Conservation (phyloP, 2,329 filamentous ascomycete genomes). For the Trichophyton simii region DNA sequence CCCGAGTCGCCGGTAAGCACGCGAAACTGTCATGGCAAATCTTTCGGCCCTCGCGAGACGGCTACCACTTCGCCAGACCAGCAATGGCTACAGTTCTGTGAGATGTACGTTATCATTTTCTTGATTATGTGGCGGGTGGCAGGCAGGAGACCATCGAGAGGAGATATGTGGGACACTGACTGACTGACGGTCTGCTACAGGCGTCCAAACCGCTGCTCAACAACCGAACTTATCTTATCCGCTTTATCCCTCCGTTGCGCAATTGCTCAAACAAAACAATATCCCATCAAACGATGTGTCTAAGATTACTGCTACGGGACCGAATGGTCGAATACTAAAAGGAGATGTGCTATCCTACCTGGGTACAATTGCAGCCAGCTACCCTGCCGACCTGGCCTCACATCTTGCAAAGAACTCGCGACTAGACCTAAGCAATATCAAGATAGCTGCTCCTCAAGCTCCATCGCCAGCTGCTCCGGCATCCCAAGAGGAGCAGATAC, state of each 20-base stretch:
- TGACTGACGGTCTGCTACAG: not conserved
- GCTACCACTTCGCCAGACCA: not conserved
- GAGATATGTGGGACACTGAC: not conserved
- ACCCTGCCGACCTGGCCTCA: constrained; percentile 57
- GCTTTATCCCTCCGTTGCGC: constrained; percentile 62
- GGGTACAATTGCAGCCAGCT: constrained; percentile 59
- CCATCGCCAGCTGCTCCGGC: constrained; percentile 21
- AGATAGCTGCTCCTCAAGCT: constrained; percentile 47
- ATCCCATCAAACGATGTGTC: constrained; percentile 61
- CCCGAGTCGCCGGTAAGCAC: not conserved
- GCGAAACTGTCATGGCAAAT: not conserved
- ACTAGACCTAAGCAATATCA: constrained; percentile 92
- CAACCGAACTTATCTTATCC: constrained; percentile 35
- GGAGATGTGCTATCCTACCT: constrained; percentile 88
- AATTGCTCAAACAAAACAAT: constrained; percentile 67
- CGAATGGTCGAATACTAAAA: constrained; percentile 79
- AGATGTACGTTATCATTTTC: not conserved
- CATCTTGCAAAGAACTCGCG: constrained; percentile 64
- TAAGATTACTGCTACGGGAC: constrained; percentile 78
- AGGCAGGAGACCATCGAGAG: not conserved
- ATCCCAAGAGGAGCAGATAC: constrained; percentile 13
- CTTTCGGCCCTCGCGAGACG: not conserved
- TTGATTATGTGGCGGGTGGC: too few species aligned
- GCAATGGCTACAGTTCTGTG: not conserved
- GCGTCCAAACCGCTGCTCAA: constrained; percentile 1